Evolutionary conservation across 495 filamentous ascomycete species (phyloP).

Genomic region (Neurospora sublineolata): DNA sequence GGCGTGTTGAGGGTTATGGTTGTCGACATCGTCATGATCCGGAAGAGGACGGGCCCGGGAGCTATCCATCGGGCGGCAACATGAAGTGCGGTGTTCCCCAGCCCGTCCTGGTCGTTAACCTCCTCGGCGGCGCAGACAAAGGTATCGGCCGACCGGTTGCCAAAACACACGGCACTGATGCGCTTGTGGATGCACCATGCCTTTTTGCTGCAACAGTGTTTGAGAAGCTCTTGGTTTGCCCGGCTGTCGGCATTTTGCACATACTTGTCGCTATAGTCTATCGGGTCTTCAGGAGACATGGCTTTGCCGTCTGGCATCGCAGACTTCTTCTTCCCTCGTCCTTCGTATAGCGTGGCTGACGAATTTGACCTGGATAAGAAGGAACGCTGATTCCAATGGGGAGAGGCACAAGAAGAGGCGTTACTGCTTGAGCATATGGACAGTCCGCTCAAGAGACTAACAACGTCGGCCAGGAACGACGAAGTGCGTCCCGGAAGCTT

Average conservation of each 20-base stretch:
- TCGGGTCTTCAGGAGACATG: not conserved
- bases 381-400: conserved; percentile 1
- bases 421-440: conserved; percentile 5
- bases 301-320: not conserved
- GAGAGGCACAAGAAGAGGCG: conserved; percentile 1
- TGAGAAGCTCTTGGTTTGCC: conserved; percentile 8
- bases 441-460: conserved; percentile 5
- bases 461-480: conserved; percentile 8
- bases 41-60: conserved; percentile 4
- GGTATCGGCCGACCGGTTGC: conserved; percentile 1
- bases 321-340: not conserved
- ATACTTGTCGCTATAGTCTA: not conserved
- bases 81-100: conserved; percentile 8
- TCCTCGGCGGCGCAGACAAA: conserved; percentile 6
- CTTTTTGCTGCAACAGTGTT: conserved; percentile 6
- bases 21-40: not conserved
- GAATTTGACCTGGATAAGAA: not conserved
- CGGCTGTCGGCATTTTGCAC: not conserved
- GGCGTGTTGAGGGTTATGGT: not conserved
- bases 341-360: not conserved
- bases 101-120: conserved; percentile 2
- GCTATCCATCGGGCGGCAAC: conserved; percentile 10
- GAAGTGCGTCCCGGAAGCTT: conserved; percentile 8
- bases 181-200: conserved; percentile 9
- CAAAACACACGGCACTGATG: conserved; percentile 3